These are phyloP conservation scores for Hypoxylon sp. DNA, from an alignment of 2,329 filamentous ascomycete genomes.

Conservation along the genomic window DNA sequence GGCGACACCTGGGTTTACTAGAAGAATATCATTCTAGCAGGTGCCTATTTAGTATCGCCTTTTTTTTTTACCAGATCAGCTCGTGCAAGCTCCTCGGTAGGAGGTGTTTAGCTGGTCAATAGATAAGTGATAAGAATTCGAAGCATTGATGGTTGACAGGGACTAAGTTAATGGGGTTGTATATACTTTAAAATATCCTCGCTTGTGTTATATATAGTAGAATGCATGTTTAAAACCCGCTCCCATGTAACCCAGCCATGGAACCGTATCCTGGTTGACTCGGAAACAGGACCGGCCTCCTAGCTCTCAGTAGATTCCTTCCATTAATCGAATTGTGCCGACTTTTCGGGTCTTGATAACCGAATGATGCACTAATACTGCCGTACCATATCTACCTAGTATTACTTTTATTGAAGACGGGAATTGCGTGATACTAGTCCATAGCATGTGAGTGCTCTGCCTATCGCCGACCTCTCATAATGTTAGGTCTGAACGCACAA, in stretches of 20 bases:
- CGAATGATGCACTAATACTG: constrained; percentile 1
- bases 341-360: constrained; percentile 14
- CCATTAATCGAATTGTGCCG: constrained; percentile 6
- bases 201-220: constrained; percentile 17
- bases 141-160: constrained; percentile 8
- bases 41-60: constrained; percentile 2
- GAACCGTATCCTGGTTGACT: constrained; percentile 2
- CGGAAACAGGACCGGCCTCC: constrained; percentile 11
- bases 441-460: constrained; percentile 7
- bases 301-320: neutral
- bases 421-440: constrained; percentile 29
- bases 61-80: neutral
- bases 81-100: constrained; percentile 22
- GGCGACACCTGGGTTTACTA: neutral
- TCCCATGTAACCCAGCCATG: constrained; percentile 6
- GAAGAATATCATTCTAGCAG: neutral
- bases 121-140: constrained; percentile 23
- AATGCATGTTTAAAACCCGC: neutral
- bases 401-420: neutral
- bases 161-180: neutral
- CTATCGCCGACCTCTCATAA: constrained; percentile 11
- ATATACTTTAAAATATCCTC: constrained; percentile 2
- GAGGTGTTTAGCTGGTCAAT: constrained; percentile 26
- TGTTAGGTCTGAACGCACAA: constrained; percentile 15
- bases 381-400: neutral